Evolutionary conservation across 306 rosid genomes (phyloP).

Genomic region (Purshia tridentata): DNA sequence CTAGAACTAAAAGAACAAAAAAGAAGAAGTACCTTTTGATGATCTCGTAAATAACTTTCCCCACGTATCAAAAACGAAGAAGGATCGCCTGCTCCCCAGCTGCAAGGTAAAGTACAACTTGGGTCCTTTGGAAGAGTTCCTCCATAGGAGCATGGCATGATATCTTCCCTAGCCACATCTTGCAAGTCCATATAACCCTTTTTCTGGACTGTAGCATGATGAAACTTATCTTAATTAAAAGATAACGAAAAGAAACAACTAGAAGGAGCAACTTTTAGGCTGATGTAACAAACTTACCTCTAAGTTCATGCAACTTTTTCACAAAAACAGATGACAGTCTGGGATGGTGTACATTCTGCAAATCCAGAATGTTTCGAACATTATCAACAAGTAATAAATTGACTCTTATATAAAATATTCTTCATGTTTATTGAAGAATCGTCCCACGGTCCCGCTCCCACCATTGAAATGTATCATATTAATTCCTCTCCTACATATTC

Average conservation of each 20-base stretch:
- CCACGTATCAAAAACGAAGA: constrained; percentile 83
- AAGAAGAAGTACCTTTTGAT: constrained; percentile 72
- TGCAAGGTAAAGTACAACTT: constrained; percentile 55
- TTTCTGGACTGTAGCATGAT: constrained; percentile 58
- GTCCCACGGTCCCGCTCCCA: too few species aligned
- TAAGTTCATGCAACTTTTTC: constrained; percentile 66
- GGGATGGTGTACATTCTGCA: constrained; percentile 45
- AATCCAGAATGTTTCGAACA: constrained; percentile 13
- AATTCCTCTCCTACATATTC: too few species aligned
- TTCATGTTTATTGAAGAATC: too few species aligned
- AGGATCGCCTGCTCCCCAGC: constrained; percentile 74
- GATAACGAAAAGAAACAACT: not conserved
- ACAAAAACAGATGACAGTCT: constrained; percentile 56
- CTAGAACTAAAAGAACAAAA: constrained; percentile 6
- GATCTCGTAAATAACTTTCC: constrained; percentile 56
- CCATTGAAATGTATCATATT: too few species aligned
- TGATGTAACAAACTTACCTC: constrained; percentile 52
- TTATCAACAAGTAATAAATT: constrained; percentile 17
- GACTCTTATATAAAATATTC: not conserved
- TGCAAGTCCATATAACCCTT: constrained; percentile 68
- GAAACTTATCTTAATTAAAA: constrained; percentile 18
- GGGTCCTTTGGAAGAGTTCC: constrained; percentile 68
- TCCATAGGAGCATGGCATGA: constrained; percentile 48
- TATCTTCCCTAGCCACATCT: constrained; percentile 52
- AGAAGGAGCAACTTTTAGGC: not conserved